Base-by-base conservation (phyloP, 176 grass and related monocot species). In the Aegilops speltoides region DNA sequence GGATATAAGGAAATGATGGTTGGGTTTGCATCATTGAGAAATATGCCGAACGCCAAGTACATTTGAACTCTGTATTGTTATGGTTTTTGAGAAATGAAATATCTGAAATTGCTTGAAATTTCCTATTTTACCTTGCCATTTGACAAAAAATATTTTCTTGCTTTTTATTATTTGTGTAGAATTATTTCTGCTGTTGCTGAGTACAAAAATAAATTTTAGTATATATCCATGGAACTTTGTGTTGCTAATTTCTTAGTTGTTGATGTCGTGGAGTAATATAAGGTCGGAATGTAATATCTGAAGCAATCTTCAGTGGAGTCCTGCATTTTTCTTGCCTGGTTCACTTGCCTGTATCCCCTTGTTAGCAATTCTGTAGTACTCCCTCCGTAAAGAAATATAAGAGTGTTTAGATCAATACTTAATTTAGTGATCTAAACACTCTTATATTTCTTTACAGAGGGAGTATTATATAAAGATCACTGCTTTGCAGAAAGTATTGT, bases 31-130 rank as follows among this genome's bases (percentile, higher is more conserved):
- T 76, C 45, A 54, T 63, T 46, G 34, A 50, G 70, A 34, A 46
- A 36, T 65, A 83, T 79, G 52, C 46, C 71, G 67, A 22, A 75
- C 20, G 34, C 75, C 25, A 75, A 74, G 22, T 68, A 74, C 20
- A 75, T 29, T 20, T 84, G 81, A 87, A 76, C 41, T 59, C 4
- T 79, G 11, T 90, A 36, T 75, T 34, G 10, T 90, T 61, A 32
- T 73, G 16, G 9, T 87, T 14, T 13, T 4, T 16, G 34, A 73
- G 23, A 86, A 52, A 63, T 57, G 33, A 85, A 64, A 69, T 90
- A 54, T 73, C 12, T 74, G 57, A 85, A 67, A 74, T 10, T 83
- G 1, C 3, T 17, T 63, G 26, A 89, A 66, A 74, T n/a, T 50
- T 80, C 57, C 25, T 54, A 37, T 78, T 78, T 78, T 13, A 63